phyloP scores from a whole-genome alignment of 2,329 filamentous ascomycete genomes.

The Diaporthe capsici region DNA sequence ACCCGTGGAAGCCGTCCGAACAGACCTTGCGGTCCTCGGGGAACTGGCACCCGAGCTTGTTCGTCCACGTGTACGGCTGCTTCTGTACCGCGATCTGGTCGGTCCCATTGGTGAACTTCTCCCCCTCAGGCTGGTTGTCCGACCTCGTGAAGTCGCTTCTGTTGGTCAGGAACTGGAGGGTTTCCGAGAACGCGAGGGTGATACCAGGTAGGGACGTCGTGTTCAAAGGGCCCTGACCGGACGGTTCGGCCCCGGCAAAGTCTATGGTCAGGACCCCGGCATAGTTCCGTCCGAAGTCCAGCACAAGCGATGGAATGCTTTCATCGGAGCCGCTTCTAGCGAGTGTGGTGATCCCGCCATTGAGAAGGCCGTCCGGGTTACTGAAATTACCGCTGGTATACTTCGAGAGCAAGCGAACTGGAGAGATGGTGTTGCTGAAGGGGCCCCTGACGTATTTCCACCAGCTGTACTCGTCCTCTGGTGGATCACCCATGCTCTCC shows the following conservation, averaged over 20 bases:
- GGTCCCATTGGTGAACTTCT: constrained; percentile 58
- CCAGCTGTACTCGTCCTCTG: constrained; percentile 33
- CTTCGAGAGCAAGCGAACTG: constrained; percentile 34
- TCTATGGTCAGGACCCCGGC: constrained; percentile 59
- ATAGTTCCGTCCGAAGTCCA: constrained; percentile 66
- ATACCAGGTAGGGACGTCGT: constrained; percentile 54
- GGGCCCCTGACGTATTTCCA: constrained; percentile 42
- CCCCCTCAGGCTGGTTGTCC: constrained; percentile 54
- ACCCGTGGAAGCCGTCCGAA: constrained; percentile 66
- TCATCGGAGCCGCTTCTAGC: constrained; percentile 43
- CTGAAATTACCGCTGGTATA: constrained; percentile 55
- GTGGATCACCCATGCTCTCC: background rate
- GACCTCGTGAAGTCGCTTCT: constrained; percentile 65
- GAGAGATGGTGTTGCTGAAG: constrained; percentile 30
- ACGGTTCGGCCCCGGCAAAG: constrained; percentile 54
- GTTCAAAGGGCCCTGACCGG: constrained; percentile 42
- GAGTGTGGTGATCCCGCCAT: constrained; percentile 51
- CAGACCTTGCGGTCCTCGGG: constrained; percentile 58
- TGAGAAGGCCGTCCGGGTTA: constrained; percentile 54
- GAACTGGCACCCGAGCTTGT: constrained; percentile 59
- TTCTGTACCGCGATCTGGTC: constrained; percentile 64
- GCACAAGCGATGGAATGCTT: constrained; percentile 55
- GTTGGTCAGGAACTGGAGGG: constrained; percentile 58
- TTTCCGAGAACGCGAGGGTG: constrained; percentile 64
- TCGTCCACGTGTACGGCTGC: constrained; percentile 59